Evolutionary conservation across 2,329 filamentous ascomycete genomes (phyloP).

Genomic region (Ceratocystis diversiconidia): DNA sequence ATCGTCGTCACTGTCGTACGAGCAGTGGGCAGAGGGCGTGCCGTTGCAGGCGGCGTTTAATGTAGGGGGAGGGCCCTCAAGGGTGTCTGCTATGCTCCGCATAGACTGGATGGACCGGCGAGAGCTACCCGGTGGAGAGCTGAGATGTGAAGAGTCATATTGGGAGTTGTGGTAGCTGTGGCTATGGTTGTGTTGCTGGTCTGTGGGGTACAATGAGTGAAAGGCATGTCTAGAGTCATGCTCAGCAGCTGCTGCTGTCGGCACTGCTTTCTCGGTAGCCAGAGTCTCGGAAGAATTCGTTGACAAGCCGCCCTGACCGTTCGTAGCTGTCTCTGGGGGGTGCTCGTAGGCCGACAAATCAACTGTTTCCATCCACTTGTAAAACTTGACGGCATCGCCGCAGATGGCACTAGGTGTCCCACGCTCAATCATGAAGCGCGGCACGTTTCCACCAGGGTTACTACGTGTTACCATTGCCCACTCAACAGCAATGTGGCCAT

Average conservation of each 20-base stretch:
- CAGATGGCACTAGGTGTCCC: conserved; percentile 72
- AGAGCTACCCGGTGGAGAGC: neutral
- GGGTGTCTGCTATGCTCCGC: conserved; percentile 2
- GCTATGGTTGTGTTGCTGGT: neutral
- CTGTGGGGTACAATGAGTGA: neutral
- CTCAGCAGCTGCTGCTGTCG: neutral
- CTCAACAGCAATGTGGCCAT: conserved; percentile 37
- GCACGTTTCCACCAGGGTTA: conserved; percentile 77
- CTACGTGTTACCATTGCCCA: conserved; percentile 90
- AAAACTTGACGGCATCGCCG: conserved; percentile 63
- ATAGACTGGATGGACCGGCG: neutral
- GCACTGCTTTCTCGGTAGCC: neutral
- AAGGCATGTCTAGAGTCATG: neutral
- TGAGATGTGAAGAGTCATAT: neutral
- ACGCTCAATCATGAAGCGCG: conserved; percentile 80
- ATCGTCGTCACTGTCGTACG: conserved; percentile 8
- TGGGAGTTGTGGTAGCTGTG: neutral
- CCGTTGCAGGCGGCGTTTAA: neutral
- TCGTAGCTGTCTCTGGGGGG: neutral
- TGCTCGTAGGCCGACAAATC: conserved; percentile 11
- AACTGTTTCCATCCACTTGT: conserved; percentile 47
- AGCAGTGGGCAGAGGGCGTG: neutral
- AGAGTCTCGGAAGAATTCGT: neutral
- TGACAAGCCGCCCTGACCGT: neutral
- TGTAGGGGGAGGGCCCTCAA: neutral